phyloP scores from a whole-genome alignment of 73 alveolate genomes.

The Breviolum minutum region DNA sequence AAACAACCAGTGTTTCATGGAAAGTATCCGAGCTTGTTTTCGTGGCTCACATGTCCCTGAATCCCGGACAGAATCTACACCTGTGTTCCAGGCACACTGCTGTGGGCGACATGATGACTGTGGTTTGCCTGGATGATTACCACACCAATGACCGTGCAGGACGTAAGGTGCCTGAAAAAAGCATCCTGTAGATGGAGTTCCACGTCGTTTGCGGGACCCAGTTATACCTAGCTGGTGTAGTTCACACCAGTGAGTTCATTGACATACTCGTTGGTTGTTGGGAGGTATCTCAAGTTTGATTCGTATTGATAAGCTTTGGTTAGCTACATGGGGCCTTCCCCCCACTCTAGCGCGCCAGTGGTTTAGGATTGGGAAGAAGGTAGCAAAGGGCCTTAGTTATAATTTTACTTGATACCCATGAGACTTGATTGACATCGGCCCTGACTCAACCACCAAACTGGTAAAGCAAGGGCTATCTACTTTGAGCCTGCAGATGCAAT shows the following conservation, averaged over 20 bases:
- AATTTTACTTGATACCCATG: neutral
- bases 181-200: too few relatives aligned
- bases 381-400: too few relatives aligned
- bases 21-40: too few relatives aligned
- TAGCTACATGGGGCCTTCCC: too few relatives aligned
- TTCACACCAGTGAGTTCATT: neutral
- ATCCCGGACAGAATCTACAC: neutral
- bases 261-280: too few relatives aligned
- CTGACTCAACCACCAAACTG: neutral
- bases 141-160: constrained; percentile 95
- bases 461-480: too few relatives aligned
- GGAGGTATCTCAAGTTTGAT: too few relatives aligned
- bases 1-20: too few relatives aligned
- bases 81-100: constrained; percentile 85
- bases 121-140: constrained; percentile 93
- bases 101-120: constrained; percentile 85
- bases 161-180: constrained; percentile 16
- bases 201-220: neutral
- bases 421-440: neutral
- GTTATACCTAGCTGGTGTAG: neutral
- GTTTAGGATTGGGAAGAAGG: too few relatives aligned
- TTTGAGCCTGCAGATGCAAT: too few relatives aligned
- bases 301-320: too few relatives aligned
- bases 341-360: too few relatives aligned
- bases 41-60: neutral